A percentile compares a stretch with the other conserved stretches of the same genome.
phyloP scores from a whole-genome alignment of 2,329 filamentous ascomycete genomes.

The Acephala macrosclerotiorum region DNA sequence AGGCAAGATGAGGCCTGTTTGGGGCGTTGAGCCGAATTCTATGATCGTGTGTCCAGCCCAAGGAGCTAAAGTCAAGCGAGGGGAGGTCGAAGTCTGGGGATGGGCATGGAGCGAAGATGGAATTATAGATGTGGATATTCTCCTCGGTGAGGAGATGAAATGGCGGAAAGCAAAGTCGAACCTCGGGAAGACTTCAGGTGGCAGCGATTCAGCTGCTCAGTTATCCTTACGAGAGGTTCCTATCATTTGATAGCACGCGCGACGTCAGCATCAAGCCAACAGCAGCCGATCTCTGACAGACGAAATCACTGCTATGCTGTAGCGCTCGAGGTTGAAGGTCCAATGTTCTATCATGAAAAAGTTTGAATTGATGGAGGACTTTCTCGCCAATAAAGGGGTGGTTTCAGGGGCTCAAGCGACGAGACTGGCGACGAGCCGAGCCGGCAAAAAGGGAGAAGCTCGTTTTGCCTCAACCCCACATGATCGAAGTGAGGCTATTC shows the following conservation, averaged over 20 bases:
- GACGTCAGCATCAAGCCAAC: background rate
- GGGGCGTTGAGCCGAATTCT: conserved; percentile 21
- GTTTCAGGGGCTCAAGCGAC: background rate
- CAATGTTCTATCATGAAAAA: background rate
- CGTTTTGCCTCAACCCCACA: background rate
- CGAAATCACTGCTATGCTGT: conserved; percentile 19
- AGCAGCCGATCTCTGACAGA: conserved; percentile 9
- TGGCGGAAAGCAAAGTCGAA: conserved; percentile 7
- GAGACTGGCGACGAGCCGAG: background rate
- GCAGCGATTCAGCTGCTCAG: background rate
- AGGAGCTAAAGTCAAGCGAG: background rate
- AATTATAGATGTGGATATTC: conserved; percentile 10
- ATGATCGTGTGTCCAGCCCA: conserved; percentile 13
- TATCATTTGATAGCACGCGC: conserved; percentile 11
- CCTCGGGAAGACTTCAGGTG: conserved; percentile 9
- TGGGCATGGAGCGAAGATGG: conserved; percentile 17
- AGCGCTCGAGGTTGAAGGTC: conserved; percentile 3
- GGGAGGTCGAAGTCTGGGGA: conserved; percentile 1
- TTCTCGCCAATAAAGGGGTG: background rate
- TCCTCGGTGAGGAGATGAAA: background rate
- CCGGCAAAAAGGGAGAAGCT: background rate
- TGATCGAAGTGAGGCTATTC: conserved; percentile 5
- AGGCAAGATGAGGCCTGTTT: conserved; percentile 11
- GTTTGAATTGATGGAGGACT: background rate
- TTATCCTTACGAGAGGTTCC: background rate